A percentile compares a stretch with the other conserved stretches of the same genome.
phyloP scores from a whole-genome alignment of 768 basidiomycete genomes.

The Filobasidium floriforme region DNA sequence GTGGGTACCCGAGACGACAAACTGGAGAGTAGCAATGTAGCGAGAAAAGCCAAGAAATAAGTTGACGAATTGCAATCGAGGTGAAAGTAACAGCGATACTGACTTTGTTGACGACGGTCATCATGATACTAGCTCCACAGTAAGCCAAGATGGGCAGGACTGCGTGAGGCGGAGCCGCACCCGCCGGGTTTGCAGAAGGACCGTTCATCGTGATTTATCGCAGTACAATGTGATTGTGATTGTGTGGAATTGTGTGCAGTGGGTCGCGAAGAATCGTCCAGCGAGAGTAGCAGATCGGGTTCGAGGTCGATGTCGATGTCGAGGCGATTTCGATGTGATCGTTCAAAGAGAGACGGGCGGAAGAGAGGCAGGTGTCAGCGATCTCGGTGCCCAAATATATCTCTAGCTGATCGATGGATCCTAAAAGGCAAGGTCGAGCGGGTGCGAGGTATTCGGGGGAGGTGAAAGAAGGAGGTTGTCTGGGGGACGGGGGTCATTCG shows the following conservation, averaged over 20 bases:
- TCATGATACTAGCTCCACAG: constrained; percentile 84
- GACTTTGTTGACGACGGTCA: constrained; percentile 97
- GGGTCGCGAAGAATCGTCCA: no score
- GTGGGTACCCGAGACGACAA: constrained; percentile 81
- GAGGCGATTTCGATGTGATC: neutral
- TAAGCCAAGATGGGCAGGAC: constrained; percentile 79
- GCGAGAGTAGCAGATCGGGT: neutral
- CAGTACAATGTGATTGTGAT: no score
- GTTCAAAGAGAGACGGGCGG: neutral
- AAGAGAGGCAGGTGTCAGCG: neutral
- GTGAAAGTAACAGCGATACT: constrained; percentile 14
- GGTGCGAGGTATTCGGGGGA: no score
- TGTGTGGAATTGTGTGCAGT: no score
- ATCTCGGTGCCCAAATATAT: neutral
- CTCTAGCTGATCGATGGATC: no score
- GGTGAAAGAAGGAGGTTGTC: no score
- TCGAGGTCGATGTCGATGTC: neutral
- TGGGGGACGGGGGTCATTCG: no score
- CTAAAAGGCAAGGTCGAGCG: no score
- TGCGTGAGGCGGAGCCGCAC: constrained; percentile 35
- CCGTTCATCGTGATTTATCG: neutral
- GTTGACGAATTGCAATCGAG: constrained; percentile 19
- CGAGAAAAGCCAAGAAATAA: neutral
- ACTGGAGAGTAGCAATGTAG: constrained; percentile 50
- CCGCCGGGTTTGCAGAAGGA: neutral